Conservation (phyloP, 2,329 filamentous ascomycete genomes). For the Rhytidhysteron rufulum region DNA sequence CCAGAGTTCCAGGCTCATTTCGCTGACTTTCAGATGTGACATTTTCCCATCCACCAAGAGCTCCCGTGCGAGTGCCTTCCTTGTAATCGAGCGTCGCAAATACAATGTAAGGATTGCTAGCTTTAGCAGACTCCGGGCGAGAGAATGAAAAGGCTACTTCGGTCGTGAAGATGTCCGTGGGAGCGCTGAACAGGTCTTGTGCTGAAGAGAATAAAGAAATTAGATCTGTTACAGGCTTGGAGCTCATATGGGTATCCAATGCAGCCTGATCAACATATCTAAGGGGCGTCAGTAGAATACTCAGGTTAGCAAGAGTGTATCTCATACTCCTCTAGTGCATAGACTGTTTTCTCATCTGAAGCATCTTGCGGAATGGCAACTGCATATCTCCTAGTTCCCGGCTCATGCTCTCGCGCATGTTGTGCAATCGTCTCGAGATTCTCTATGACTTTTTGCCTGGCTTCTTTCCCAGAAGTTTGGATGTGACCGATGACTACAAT, state of each 20-base stretch:
- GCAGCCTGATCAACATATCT: conserved; percentile 16
- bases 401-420: conserved; percentile 11
- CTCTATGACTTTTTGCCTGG: conserved; percentile 10
- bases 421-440: conserved; percentile 8
- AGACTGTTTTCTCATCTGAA: conserved; percentile 11
- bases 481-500: conserved; percentile 12
- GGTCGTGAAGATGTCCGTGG: conserved; percentile 7
- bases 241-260: conserved; percentile 18
- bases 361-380: conserved; percentile 9
- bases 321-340: conserved; percentile 17
- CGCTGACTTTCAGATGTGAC: conserved; percentile 15
- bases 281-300: neutral
- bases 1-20: conserved; percentile 17
- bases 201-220: conserved; percentile 9
- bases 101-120: conserved; percentile 13
- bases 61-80: conserved; percentile 12
- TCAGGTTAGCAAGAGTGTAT: neutral
- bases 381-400: conserved; percentile 11
- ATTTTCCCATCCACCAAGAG: conserved; percentile 16
- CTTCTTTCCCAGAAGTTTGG: conserved; percentile 5
- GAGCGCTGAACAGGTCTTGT: conserved; percentile 8
- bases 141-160: conserved; percentile 12
- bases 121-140: conserved; percentile 6
- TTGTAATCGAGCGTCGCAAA: conserved; percentile 19
- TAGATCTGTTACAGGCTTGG: conserved; percentile 9